These are phyloP conservation scores for Corchorus capsularis DNA, from an alignment of 345 rosid species.

Conservation along the genomic window DNA sequence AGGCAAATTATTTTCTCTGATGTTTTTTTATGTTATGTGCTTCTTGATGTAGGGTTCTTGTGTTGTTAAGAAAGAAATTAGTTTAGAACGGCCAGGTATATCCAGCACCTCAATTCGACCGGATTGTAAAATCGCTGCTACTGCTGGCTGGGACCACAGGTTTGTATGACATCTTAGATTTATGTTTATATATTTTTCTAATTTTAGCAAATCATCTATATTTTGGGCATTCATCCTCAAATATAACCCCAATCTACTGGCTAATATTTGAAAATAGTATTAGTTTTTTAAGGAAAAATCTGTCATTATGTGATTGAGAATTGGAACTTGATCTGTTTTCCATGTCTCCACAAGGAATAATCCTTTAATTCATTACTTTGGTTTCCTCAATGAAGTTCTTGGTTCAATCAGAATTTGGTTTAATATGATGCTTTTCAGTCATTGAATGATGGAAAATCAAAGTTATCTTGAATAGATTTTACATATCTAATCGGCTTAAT, in stretches of 20 bases:
- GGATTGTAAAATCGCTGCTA: conserved; percentile 80
- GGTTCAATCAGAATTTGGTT: conserved; percentile 7
- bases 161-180: conserved; percentile 28
- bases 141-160: conserved; percentile 99
- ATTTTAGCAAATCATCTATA: not conserved
- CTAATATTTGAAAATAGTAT: not conserved
- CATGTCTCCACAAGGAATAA: not conserved
- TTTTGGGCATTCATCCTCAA: conserved; percentile 1
- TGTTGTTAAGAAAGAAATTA: conserved; percentile 64
- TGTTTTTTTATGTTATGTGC: not conserved
- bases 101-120: conserved; percentile 72
- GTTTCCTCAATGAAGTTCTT: not conserved
- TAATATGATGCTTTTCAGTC: not conserved
- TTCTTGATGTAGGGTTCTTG: conserved; percentile 63
- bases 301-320: not conserved
- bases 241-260: not conserved
- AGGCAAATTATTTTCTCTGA: not conserved
- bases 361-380: not conserved
- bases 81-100: conserved; percentile 79
- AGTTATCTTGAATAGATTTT: not conserved
- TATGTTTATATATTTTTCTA: not conserved
- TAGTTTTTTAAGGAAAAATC: not conserved
- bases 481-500: not conserved
- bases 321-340: not conserved
- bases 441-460: not conserved